These are phyloP conservation scores for Neopestalotiopsis sp. DNA, from an alignment of 2,329 filamentous ascomycete species.

Conservation along the genomic window DNA sequence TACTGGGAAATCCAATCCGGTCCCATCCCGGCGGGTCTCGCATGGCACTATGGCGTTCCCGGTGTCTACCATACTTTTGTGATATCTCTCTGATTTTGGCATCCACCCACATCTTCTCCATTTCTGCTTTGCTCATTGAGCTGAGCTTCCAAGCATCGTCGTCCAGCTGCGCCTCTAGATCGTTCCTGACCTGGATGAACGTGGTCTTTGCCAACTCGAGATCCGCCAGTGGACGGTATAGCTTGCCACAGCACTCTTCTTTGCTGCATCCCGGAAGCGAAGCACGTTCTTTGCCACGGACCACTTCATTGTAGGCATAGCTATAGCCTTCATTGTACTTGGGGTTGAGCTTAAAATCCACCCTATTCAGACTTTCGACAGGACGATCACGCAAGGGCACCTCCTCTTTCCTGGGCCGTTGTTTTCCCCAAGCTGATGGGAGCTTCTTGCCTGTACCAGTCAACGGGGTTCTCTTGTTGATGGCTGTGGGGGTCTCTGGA, in stretches of 20 bases:
- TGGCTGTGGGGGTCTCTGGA: slow-evolving; percentile 15
- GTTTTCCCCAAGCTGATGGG: slow-evolving; percentile 14
- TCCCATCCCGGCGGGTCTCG: slow-evolving; percentile 87
- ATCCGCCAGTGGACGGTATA: slow-evolving; percentile 70
- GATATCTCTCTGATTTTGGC: slow-evolving; percentile 77
- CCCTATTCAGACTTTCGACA: slow-evolving; percentile 60
- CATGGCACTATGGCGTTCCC: slow-evolving; percentile 73
- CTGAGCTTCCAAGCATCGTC: slow-evolving; percentile 63
- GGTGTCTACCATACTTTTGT: slow-evolving; percentile 77
- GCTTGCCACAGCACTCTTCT: slow-evolving; percentile 75
- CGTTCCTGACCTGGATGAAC: slow-evolving; percentile 30
- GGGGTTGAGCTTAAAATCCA: slow-evolving; percentile 85
- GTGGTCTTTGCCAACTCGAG: slow-evolving; percentile 47
- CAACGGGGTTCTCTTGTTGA: slow-evolving; percentile 16
- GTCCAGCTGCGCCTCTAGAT: slow-evolving; percentile 63
- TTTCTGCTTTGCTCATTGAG: slow-evolving; percentile 63
- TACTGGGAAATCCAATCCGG: slow-evolving; percentile 86
- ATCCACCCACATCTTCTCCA: slow-evolving; percentile 71
- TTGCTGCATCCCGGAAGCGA: slow-evolving; percentile 77
- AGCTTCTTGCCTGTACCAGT: slow-evolving; percentile 20
- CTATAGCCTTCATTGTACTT: slow-evolving; percentile 70
- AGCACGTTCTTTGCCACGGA: slow-evolving; percentile 72
- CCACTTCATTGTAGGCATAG: slow-evolving; percentile 76
- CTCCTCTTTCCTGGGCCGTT: slow-evolving; percentile 31
- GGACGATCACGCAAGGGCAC: slow-evolving; percentile 63